Evolutionary conservation across 305 asterid species (phyloP), one percentile per base, ranked within the genome.

Genomic region (Euphrasia arctica): DNA sequence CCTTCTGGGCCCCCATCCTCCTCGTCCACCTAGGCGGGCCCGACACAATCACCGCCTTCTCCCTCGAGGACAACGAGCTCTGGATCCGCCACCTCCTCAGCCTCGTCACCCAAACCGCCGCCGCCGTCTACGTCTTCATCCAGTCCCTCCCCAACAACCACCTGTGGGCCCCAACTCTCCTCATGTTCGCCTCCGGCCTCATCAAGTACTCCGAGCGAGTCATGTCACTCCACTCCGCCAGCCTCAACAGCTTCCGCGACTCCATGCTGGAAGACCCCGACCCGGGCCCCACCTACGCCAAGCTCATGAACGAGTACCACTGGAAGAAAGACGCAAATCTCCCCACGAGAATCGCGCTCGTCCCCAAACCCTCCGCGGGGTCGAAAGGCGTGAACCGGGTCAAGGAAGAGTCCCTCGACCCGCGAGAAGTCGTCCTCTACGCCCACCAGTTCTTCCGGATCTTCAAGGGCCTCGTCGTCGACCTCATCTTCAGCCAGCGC

Each of bases 11-110:
- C 0, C 82, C 91, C 1, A 80, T 80, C 65, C 81, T 85, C 42
- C 73, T 85, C 28, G 82, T 80, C n/a, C 92, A 85, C 54, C 87
- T 85, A 0, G 92, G 92, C 0, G 92, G 92, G 1, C 92, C 92
- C 1, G 89, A 85, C 63, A 71, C 85, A 9, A 82, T 85, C 3
- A 78, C 87, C 3, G 89, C 92, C 5, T 85, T 80, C n/a, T 70
- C 89, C 13, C 64, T 80, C 2, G 92, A 85, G 69, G 92, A 85
- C 54, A 85, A 85, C 22, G 87, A 81, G 66, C 82, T 82, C 0
- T 85, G 92, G 92, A 72, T 67, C 32, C 34, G 87, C 48, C 82
- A 82, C 63, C 18, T 82, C 14, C 75, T 82, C 5, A 25, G 74
- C 2, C 86, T 85, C 31, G 0, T 80, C 2, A 61, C 72, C 69